Conservation (phyloP, 176 grass and related monocot species). For the Cocos nucifera region DNA sequence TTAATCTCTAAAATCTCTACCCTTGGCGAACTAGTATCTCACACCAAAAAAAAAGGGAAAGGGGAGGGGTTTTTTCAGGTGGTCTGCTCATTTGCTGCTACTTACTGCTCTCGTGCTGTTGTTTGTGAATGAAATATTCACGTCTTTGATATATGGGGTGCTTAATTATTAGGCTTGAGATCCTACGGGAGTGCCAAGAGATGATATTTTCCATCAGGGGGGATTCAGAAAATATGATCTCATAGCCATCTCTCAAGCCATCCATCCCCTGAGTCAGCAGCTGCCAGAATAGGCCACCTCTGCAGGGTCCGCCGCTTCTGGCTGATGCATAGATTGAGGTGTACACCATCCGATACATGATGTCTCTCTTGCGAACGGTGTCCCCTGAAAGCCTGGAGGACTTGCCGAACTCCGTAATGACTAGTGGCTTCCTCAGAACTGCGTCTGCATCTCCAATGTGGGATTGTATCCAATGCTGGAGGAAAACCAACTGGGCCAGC, state of each 20-base stretch:
- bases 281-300: conserved; percentile 20
- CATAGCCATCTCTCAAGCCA: conserved; percentile 8
- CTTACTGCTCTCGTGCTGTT: too few species aligned
- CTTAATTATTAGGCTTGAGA: conserved; percentile 4
- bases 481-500: conserved; percentile 23
- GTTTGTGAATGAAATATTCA: too few species aligned
- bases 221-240: conserved; percentile 11
- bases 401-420: conserved; percentile 23
- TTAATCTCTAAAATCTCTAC: too few species aligned
- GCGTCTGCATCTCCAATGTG: conserved; percentile 2
- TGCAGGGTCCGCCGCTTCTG: neutral
- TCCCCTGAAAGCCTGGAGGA: neutral
- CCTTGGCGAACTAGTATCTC: too few species aligned
- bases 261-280: conserved; percentile 3
- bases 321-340: conserved; percentile 12
- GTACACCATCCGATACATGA: neutral
- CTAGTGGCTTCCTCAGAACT: conserved; percentile 5
- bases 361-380: neutral
- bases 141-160: too few species aligned
- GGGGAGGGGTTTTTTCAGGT: too few species aligned
- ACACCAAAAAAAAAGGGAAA: too few species aligned
- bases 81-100: too few species aligned
- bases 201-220: neutral
- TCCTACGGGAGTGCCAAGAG: neutral
- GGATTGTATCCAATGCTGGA: conserved; percentile 5